These are phyloP conservation scores for Saccharomyces paradoxus DNA, from an alignment of 805 yeast species.

Conservation along the genomic window DNA sequence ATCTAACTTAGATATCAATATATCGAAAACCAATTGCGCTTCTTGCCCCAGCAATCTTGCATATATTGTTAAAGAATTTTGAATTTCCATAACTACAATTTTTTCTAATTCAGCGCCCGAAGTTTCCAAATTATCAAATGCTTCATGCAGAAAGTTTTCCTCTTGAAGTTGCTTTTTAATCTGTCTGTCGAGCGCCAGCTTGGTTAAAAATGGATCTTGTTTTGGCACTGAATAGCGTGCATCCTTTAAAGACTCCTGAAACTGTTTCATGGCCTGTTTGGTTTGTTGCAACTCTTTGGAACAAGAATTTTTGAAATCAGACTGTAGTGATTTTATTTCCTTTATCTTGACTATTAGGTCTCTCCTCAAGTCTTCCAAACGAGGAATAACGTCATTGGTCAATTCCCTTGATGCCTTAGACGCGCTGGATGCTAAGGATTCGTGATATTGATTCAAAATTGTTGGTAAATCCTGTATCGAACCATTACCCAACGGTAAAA, in stretches of 20 bases:
- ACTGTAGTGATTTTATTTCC: constrained; percentile 72
- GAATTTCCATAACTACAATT: constrained; percentile 80
- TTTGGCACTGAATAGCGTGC: constrained; percentile 42
- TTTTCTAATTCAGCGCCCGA: constrained; percentile 85
- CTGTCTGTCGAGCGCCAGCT: constrained; percentile 63
- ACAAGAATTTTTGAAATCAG: constrained; percentile 77
- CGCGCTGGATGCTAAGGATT: constrained; percentile 50
- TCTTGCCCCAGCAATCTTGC: constrained; percentile 65
- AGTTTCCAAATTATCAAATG: constrained; percentile 75
- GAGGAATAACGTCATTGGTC: constrained; percentile 52
- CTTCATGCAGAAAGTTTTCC: constrained; percentile 82
- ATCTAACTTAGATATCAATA: constrained; percentile 56
- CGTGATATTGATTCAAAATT: constrained; percentile 56
- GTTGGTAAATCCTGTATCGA: constrained; percentile 80
- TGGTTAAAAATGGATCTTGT: constrained; percentile 77
- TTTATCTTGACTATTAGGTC: constrained; percentile 79
- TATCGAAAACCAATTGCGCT: constrained; percentile 61
- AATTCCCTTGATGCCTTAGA: constrained; percentile 52
- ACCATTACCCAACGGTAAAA: constrained; percentile 69
- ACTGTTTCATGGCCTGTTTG: constrained; percentile 45
- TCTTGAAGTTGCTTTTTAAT: constrained; percentile 70
- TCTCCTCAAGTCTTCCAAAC: constrained; percentile 58
- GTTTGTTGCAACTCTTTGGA: constrained; percentile 62
- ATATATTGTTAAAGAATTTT: constrained; percentile 67
- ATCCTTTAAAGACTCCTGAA: constrained; percentile 54